Base-by-base conservation (phyloP, 192 early-diverging fungal species). In the Dissophora ornata region DNA sequence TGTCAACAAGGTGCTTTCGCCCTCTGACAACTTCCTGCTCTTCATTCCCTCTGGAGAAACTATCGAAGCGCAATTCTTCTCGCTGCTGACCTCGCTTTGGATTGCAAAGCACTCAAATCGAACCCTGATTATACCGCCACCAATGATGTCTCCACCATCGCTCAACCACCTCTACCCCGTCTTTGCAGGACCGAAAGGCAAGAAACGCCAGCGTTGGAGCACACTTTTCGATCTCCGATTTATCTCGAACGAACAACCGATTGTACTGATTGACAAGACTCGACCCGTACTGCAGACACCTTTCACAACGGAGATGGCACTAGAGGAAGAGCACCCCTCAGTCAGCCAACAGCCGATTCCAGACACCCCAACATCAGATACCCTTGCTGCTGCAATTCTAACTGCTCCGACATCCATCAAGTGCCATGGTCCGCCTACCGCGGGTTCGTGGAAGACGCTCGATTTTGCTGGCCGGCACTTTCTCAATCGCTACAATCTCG, bases 401-500 rank as follows among this genome's bases (percentile, higher is more conserved):
- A 62, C 52, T 4, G 24, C 34, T 16, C 54, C 63, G 5, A 38
- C 32, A 8, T 46, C 46, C 18, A 75, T 75, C 40, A 65, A 58
- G 25, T 75, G 71, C 24, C 62, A 75, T 33, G 71, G 57, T 11
- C 71, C 71, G 0, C 57, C 71, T 12, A 57, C 63, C 12, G 56
- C 62, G 11, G 63, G 58, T 38, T 77, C 73, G 34, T 77, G 73
- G 73, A 67, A 67, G 32, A 28, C 57, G 2, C 38, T 77, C 4
- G 73, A 77, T 45, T 77, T 77, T 36, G 51, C 73, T 3, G 73
- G 73, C 8, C 73, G 65, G 4, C 73, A 67, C 36, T 77, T 77
- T 46, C 18, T 77, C 42, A 77, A 77, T 42, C 57, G 64, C 2
- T 77, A 67, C 16, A 77, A 77, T 21, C 47, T 77, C 8, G 22